phyloP scores from a whole-genome alignment of 345 rosid species.

The Citrus trifoliata region DNA sequence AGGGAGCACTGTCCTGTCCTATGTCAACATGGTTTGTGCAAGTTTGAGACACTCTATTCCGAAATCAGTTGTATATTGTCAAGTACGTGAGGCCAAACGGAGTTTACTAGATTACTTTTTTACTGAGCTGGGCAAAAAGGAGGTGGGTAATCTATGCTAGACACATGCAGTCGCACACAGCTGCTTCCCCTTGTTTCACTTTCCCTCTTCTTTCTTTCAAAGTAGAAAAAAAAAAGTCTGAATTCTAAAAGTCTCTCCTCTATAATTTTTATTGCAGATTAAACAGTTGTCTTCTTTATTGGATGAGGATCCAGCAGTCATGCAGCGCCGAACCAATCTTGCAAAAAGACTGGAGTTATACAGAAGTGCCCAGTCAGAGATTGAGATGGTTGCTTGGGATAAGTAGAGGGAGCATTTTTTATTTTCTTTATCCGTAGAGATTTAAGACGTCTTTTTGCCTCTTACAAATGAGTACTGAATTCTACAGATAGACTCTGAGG shows the following conservation, averaged over 20 bases:
- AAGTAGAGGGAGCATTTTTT: conserved; percentile 42
- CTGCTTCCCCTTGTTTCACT: not conserved
- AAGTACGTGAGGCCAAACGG: conserved; percentile 93
- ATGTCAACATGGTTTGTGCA: conserved; percentile 84
- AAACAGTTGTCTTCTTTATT: conserved; percentile 54
- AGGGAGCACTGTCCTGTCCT: conserved; percentile 71
- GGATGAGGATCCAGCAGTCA: conserved; percentile 85
- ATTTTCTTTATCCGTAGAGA: not conserved
- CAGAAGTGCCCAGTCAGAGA: conserved; percentile 84
- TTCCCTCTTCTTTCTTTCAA: not conserved
- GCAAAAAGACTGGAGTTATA: conserved; percentile 84
- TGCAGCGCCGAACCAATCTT: conserved; percentile 64
- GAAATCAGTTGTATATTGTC: conserved; percentile 86
- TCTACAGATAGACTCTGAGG: not conserved
- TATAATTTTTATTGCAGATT: conserved; percentile 34
- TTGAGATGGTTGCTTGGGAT: conserved; percentile 89
- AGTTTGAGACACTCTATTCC: conserved; percentile 82
- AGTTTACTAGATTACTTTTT: conserved; percentile 84
- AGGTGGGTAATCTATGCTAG: conserved; percentile 35
- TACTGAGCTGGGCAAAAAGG: conserved; percentile 80
- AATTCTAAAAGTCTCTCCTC: not conserved
- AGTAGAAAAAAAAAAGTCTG: not conserved
- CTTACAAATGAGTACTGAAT: not conserved
- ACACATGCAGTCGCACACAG: not conserved
- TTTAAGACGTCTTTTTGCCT: not conserved